Base-by-base conservation (phyloP, 805 yeast species). In the Candida rishiriensis region DNA sequence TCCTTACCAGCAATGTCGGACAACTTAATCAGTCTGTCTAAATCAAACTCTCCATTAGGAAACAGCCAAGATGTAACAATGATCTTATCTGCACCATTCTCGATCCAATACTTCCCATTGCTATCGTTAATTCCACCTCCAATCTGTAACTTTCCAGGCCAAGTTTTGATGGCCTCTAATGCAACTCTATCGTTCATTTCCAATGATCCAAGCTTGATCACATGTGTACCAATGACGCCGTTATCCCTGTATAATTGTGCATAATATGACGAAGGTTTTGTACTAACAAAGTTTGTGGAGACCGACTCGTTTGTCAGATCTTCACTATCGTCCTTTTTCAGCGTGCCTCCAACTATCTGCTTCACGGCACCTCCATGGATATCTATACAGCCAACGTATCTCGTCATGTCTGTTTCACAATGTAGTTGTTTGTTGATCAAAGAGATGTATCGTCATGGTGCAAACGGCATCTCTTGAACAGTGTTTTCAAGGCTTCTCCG, bases 311-410 rank as follows among this genome's bases (percentile, higher is more conserved):
- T 76, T 4, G 65, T 59, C 12, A 68, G 59, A 32, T 59, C 57
- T 9, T 63, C 57, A n/a, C 63, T 64, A 50, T 79, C 83, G 46
- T 81, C 83, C 10, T 69, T 67, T 0, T 75, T 71, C 16, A 93
- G 70, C 0, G 97, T 85, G 0, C 97, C 96, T 7, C 99, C 99
- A 1, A 93, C 97, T 42, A 93, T 93, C 63, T 93, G 99, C 59
- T 93, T 93, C 48, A 93, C 99, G 53, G 87, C 84, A 2, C 99
- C 99, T 8, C 85, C 77, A 64, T 93, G 99, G 46, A 93, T 81
- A 61, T 93, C 99, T 33, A 93, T 91, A 59, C 99, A 93, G 1
- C 97, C 98, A 56, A 90, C 78, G 66, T 88, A 93, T 41, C 75
- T 73, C 0, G 97, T 90, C 97, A 90, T 89, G 29, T 26, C 29